A percentile compares a stretch with the other conserved stretches of the same genome.
phyloP scores from a whole-genome alignment of 495 filamentous ascomycete species.

The Penicillium egyptiacum region DNA sequence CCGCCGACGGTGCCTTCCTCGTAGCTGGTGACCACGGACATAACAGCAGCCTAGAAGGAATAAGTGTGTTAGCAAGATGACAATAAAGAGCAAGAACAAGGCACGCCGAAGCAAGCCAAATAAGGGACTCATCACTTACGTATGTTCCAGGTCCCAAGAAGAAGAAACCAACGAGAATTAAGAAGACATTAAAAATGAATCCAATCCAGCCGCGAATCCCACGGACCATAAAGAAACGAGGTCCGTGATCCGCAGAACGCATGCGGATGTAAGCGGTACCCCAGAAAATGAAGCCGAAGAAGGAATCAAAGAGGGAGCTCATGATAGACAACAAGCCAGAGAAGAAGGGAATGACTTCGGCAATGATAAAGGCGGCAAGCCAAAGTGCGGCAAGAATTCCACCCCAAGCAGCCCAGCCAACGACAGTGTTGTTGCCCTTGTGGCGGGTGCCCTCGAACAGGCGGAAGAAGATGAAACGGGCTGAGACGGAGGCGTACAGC shows the following conservation, averaged over 20 bases:
- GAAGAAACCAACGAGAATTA: slow-evolving; percentile 71
- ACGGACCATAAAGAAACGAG: slow-evolving; percentile 56
- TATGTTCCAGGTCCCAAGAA: slow-evolving; percentile 80
- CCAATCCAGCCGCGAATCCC: slow-evolving; percentile 63
- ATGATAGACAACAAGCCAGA: slow-evolving; percentile 78
- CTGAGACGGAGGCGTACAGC: slow-evolving; percentile 82
- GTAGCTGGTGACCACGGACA: slow-evolving; percentile 65
- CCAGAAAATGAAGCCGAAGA: slow-evolving; percentile 96
- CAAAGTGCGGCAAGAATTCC: slow-evolving; percentile 72
- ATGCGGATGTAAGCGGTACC: slow-evolving; percentile 84
- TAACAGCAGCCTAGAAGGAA: slow-evolving; percentile 50
- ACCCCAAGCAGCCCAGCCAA: slow-evolving; percentile 77
- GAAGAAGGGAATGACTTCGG: slow-evolving; percentile 90
- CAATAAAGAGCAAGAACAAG: not conserved
- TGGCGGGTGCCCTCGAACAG: slow-evolving; percentile 75
- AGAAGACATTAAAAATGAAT: slow-evolving; percentile 61
- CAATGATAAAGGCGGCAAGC: slow-evolving; percentile 78
- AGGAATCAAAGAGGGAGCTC: slow-evolving; percentile 88
- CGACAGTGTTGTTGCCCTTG: slow-evolving; percentile 72
- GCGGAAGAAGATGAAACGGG: slow-evolving; percentile 85
- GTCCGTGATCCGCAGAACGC: slow-evolving; percentile 66
- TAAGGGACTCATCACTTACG: slow-evolving; percentile 48
- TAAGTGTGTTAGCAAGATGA: slow-evolving; percentile 13
- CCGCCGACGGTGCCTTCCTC: slow-evolving; percentile 51
- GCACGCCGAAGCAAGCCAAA: not conserved